These are phyloP conservation scores for Rhizopus microsporus DNA, from an alignment of 371 early-diverging fungal species.

Conservation along the genomic window DNA sequence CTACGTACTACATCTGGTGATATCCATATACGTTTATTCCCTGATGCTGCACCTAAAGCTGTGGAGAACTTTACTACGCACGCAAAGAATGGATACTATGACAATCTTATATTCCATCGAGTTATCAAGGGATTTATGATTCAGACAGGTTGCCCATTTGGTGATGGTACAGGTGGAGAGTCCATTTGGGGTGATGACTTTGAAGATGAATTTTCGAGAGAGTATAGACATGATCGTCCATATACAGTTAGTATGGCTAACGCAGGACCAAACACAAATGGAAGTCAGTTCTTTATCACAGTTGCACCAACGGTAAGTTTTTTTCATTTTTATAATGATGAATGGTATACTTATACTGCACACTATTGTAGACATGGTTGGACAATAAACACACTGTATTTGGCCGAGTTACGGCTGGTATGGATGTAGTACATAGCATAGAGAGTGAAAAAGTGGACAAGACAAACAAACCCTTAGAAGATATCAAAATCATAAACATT, in stretches of 20 bases:
- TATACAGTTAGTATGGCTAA: conserved; percentile 98
- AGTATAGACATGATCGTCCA: conserved; percentile 83
- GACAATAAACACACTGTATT: conserved; percentile 98
- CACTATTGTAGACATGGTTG: conserved; percentile 75
- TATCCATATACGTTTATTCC: conserved; percentile 81
- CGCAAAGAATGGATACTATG: conserved; percentile 77
- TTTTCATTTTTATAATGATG: background rate
- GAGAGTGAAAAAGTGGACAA: conserved; percentile 77
- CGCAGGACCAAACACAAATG: conserved; percentile 92
- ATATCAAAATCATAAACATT: conserved; percentile 71
- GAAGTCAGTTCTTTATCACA: conserved; percentile 98
- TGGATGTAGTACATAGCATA: conserved; percentile 91
- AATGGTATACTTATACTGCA: conserved; percentile 2
- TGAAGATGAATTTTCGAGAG: conserved; percentile 90
- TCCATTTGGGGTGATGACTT: conserved; percentile 94
- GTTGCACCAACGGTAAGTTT: conserved; percentile 77
- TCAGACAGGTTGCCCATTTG: conserved; percentile 86
- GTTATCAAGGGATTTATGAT: conserved; percentile 92
- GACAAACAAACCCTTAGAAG: conserved; percentile 80
- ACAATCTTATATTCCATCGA: conserved; percentile 83
- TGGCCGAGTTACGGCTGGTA: conserved; percentile 93
- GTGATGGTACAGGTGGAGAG: conserved; percentile 96
- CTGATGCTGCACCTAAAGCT: conserved; percentile 88
- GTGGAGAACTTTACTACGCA: conserved; percentile 92
- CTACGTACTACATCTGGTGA: conserved; percentile 88